A percentile compares a stretch with the other conserved stretches of the same genome.
phyloP scores from a whole-genome alignment of 805 yeast species.

The Candida khao-thaluensis region DNA sequence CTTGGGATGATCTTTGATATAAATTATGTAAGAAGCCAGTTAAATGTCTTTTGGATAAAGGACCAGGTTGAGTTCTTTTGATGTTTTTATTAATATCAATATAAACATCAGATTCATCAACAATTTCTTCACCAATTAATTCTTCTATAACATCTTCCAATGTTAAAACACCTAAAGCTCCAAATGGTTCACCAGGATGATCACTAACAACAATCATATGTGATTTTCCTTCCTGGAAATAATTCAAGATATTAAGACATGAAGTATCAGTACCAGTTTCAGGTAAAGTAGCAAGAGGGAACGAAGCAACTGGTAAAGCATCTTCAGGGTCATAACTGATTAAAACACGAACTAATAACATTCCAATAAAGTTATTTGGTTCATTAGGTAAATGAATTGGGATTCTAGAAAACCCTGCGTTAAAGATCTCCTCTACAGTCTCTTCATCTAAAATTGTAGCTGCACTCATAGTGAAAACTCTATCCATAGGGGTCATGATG shows the following conservation, averaged over 20 bases:
- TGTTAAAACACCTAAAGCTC: slow-evolving; percentile 89
- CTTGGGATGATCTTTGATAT: slow-evolving; percentile 35
- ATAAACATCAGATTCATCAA: slow-evolving; percentile 93
- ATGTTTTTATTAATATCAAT: slow-evolving; percentile 87
- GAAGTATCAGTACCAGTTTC: slow-evolving; percentile 92
- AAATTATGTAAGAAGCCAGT: slow-evolving; percentile 66
- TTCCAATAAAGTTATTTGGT: slow-evolving; percentile 88
- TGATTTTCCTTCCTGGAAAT: slow-evolving; percentile 96
- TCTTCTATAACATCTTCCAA: slow-evolving; percentile 98
- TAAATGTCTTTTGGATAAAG: slow-evolving; percentile 65
- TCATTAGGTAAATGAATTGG: slow-evolving; percentile 91
- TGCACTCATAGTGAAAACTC: slow-evolving; percentile 85
- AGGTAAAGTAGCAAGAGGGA: slow-evolving; percentile 94
- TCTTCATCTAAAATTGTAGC: slow-evolving; percentile 79
- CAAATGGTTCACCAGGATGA: slow-evolving; percentile 77
- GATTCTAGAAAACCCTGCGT: slow-evolving; percentile 92
- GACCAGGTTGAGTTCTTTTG: slow-evolving; percentile 74
- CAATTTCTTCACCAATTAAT: slow-evolving; percentile 94
- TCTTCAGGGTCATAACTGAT: slow-evolving; percentile 98
- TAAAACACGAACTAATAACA: slow-evolving; percentile 87
- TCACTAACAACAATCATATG: slow-evolving; percentile 94
- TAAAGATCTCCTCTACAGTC: slow-evolving; percentile 84
- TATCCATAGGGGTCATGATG: slow-evolving; percentile 92
- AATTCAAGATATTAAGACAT: slow-evolving; percentile 88
- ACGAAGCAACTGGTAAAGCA: slow-evolving; percentile 84